These are phyloP conservation scores for Irpex lacteus DNA, from an alignment of 1,284 basidiomycete species.

Conservation along the genomic window DNA sequence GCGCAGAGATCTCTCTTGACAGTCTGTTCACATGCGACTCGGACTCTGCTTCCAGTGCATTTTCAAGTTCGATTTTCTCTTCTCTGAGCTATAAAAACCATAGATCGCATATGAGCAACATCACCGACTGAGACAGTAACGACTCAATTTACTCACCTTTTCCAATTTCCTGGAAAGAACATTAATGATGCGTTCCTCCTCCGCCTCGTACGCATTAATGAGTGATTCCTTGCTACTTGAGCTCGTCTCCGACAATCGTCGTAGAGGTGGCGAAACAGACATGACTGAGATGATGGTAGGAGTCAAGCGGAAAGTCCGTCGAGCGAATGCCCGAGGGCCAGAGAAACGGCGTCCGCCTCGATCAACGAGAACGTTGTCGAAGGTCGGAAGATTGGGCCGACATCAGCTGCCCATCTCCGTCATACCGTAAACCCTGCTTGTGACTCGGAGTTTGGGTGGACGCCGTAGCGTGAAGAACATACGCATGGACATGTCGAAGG, in stretches of 20 bases:
- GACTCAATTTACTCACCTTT: constrained; percentile 46
- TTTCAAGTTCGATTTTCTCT: constrained; percentile 81
- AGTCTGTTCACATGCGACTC: constrained; percentile 77
- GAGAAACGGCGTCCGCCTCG: neutral
- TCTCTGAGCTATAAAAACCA: constrained; percentile 55
- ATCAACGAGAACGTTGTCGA: neutral
- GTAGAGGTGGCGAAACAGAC: constrained; percentile 59
- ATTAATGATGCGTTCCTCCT: constrained; percentile 84
- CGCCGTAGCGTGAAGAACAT: too few species aligned
- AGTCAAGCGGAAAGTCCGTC: constrained; percentile 1
- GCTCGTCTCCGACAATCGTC: constrained; percentile 53
- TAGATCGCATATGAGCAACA: neutral
- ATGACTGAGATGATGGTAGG: constrained; percentile 30
- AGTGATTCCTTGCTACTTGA: constrained; percentile 62
- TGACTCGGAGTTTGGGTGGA: neutral
- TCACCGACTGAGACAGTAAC: neutral
- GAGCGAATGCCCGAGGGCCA: neutral
- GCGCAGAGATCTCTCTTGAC: constrained; percentile 63
- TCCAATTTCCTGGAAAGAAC: constrained; percentile 75
- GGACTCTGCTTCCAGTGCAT: constrained; percentile 74
- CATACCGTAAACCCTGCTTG: neutral
- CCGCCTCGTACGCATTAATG: constrained; percentile 83
- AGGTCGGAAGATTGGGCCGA: neutral
- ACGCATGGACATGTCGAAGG: too few species aligned
- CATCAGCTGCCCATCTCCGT: too few species aligned